Conservation (phyloP, 371 early-diverging fungal genomes). For the Apophysomyces ossiformis region DNA sequence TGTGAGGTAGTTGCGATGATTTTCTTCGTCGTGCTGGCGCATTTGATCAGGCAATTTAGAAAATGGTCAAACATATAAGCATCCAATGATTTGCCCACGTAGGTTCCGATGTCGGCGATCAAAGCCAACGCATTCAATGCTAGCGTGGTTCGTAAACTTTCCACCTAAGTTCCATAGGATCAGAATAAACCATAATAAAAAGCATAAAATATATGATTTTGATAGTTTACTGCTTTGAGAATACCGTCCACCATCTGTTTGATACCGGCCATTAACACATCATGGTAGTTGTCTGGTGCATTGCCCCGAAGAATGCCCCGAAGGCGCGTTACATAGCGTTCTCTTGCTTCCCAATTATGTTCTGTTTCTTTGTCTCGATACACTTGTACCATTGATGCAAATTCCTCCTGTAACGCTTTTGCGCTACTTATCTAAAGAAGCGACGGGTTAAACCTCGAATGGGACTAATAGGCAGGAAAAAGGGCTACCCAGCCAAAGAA, state of each 20-base stretch:
- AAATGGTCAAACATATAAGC: slow-evolving; percentile 45
- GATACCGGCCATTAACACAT: slow-evolving; percentile 34
- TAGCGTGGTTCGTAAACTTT: slow-evolving; percentile 52
- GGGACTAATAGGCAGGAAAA: not conserved
- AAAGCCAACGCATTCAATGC: slow-evolving; percentile 42
- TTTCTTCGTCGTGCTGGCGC: slow-evolving; percentile 46
- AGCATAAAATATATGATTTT: not conserved
- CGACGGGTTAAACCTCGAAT: slow-evolving; percentile 3
- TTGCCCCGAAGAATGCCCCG: slow-evolving; percentile 46
- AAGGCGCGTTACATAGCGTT: slow-evolving; percentile 31
- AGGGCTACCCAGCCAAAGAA: not conserved
- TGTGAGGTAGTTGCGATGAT: slow-evolving; percentile 39
- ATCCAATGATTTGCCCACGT: slow-evolving; percentile 39
- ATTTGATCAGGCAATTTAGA: slow-evolving; percentile 41
- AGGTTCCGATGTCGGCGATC: slow-evolving; percentile 46
- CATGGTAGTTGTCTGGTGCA: slow-evolving; percentile 41
- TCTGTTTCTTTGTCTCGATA: slow-evolving; percentile 40
- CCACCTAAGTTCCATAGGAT: slow-evolving; percentile 29
- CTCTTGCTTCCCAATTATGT: slow-evolving; percentile 37
- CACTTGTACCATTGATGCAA: slow-evolving; percentile 19
- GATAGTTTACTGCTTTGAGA: slow-evolving; percentile 43
- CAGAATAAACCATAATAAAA: not conserved
- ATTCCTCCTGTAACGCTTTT: slow-evolving; percentile 30
- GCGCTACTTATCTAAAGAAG: slow-evolving; percentile 26
- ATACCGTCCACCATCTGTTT: slow-evolving; percentile 53